Evolutionary conservation across 345 rosid genomes (phyloP).

Genomic region (Salix udensis): DNA sequence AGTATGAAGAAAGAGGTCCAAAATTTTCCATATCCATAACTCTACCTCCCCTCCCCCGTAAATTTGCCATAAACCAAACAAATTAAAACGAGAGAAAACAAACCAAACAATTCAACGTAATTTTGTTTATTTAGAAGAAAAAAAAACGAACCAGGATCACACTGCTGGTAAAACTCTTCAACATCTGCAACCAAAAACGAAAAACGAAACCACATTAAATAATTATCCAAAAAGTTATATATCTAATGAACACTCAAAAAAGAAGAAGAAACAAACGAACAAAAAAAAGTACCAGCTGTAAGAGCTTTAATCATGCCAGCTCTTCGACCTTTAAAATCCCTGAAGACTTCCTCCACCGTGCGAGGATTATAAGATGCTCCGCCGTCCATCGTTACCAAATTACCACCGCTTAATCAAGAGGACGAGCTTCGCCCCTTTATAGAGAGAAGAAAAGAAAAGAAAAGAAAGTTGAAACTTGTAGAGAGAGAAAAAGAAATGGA

Average conservation of each 20-base stretch:
- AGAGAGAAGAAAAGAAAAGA: not conserved
- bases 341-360: constrained; percentile 25
- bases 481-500: not conserved
- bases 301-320: constrained; percentile 27
- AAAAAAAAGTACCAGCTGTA: constrained; percentile 9
- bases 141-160: constrained; percentile 24
- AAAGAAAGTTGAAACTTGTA: not conserved
- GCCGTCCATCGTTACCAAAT: constrained; percentile 8
- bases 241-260: not conserved
- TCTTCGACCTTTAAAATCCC: constrained; percentile 25
- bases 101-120: not conserved
- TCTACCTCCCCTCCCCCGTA: not conserved
- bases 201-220: not conserved
- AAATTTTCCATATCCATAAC: not conserved
- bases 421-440: too few relatives aligned
- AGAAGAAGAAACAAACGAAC: not conserved
- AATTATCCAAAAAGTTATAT: not conserved
- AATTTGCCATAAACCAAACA: not conserved
- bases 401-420: not conserved
- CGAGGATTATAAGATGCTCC: constrained; percentile 24
- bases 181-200: constrained; percentile 18
- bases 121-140: not conserved
- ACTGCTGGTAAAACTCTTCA: constrained; percentile 25
- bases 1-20: not conserved
- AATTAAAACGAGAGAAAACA: not conserved